Conservation (phyloP, 345 rosid species). For the Lenwebbia sp. region DNA sequence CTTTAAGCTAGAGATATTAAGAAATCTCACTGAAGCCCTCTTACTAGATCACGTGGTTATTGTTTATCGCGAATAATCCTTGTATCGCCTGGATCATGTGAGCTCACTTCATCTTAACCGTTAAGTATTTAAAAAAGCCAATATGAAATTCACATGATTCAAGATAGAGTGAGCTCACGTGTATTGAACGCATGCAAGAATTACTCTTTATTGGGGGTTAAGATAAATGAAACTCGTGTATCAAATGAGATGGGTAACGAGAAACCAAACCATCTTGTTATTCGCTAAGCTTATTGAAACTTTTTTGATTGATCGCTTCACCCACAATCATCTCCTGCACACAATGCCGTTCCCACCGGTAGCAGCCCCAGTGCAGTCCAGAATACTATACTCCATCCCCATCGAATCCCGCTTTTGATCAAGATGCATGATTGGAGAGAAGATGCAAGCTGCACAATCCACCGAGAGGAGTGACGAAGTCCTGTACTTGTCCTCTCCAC, state of each 20-base stretch:
- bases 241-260: not conserved
- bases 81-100: not conserved
- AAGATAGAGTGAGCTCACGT: not conserved
- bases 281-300: not conserved
- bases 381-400: not conserved
- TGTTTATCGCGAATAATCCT: not conserved
- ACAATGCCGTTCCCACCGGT: constrained; percentile 12
- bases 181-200: not conserved
- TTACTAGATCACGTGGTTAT: not conserved
- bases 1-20: not conserved
- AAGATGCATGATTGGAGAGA: not conserved
- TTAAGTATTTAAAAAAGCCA: not conserved
- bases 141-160: not conserved
- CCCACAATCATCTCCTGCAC: constrained; percentile 14
- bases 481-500: constrained; percentile 3
- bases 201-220: not conserved
- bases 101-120: not conserved
- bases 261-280: not conserved
- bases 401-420: not conserved
- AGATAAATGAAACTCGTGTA: not conserved
- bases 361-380: constrained; percentile 15
- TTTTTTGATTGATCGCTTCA: not conserved
- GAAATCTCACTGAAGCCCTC: not conserved
- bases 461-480: constrained; percentile 2
- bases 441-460: not conserved